Percentiles rank a stretch among this genome's conserved stretches.
Conservation (phyloP, 2,329 filamentous ascomycete genomes). For the Aspergillus ustus region DNA sequence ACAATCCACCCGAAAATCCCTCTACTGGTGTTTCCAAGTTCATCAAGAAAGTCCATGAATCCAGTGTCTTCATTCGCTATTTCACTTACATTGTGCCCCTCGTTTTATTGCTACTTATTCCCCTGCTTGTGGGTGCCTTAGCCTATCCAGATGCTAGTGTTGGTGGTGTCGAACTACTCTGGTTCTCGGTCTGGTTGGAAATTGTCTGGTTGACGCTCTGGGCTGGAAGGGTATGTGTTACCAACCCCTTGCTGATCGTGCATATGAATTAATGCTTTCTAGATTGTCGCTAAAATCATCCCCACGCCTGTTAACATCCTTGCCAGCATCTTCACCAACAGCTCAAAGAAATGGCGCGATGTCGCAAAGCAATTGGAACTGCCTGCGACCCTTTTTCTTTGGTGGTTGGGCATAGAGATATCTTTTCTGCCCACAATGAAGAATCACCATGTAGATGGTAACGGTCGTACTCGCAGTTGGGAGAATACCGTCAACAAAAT, state of each 20-base stretch:
- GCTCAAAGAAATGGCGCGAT: conserved; percentile 90
- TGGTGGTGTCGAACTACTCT: conserved; percentile 77
- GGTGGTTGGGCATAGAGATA: conserved; percentile 84
- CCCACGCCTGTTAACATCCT: conserved; percentile 65
- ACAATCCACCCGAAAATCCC: conserved; percentile 67
- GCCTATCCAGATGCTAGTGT: conserved; percentile 64
- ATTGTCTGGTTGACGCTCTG: conserved; percentile 91
- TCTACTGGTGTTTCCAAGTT: conserved; percentile 65
- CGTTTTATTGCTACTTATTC: conserved; percentile 67
- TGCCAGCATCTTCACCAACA: conserved; percentile 80
- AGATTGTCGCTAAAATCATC: conserved; percentile 67
- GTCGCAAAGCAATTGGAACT: conserved; percentile 85
- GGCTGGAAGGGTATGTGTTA: conserved; percentile 64
- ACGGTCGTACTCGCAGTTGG: conserved; percentile 65
- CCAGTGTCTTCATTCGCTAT: conserved; percentile 69
- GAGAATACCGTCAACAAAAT: conserved; percentile 81
- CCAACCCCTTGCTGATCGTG: neutral
- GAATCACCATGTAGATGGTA: conserved; percentile 62
- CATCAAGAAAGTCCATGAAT: conserved; percentile 68
- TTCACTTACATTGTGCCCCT: conserved; percentile 73
- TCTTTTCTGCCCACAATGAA: conserved; percentile 85
- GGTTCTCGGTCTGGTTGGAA: conserved; percentile 96
- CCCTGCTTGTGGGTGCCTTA: conserved; percentile 67
- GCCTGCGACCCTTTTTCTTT: conserved; percentile 84
- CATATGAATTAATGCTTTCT: neutral